These are phyloP conservation scores for Venturia pyrina DNA, from an alignment of 2,329 filamentous ascomycete species.

Conservation along the genomic window DNA sequence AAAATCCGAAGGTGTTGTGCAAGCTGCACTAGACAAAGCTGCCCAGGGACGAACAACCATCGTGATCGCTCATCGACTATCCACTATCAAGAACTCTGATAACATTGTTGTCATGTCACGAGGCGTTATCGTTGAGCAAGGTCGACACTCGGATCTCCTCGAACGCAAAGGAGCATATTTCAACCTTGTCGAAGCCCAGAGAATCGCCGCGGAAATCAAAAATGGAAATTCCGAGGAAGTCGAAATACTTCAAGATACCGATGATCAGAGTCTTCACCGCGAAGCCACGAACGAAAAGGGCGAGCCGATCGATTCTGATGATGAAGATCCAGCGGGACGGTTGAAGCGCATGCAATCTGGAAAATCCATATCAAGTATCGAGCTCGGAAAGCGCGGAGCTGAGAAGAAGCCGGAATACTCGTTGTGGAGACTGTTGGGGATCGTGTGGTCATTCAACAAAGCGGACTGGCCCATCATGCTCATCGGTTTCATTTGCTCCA, in stretches of 20 bases:
- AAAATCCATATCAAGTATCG: slow-evolving; percentile 56
- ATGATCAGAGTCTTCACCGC: neutral
- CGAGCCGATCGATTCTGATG: slow-evolving; percentile 44
- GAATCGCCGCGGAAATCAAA: slow-evolving; percentile 52
- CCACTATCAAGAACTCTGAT: slow-evolving; percentile 86
- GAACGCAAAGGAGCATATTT: slow-evolving; percentile 64
- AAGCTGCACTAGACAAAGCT: slow-evolving; percentile 81
- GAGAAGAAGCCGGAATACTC: slow-evolving; percentile 51
- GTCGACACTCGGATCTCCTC: slow-evolving; percentile 72
- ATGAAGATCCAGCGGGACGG: slow-evolving; percentile 47
- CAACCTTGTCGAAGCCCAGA: slow-evolving; percentile 79
- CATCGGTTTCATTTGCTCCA: slow-evolving; percentile 60
- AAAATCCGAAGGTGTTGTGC: slow-evolving; percentile 87
- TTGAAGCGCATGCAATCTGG: slow-evolving; percentile 43
- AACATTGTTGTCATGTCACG: slow-evolving; percentile 90
- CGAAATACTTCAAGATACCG: slow-evolving; percentile 22
- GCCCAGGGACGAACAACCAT: slow-evolving; percentile 85
- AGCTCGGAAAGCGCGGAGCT: slow-evolving; percentile 47
- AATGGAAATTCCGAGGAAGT: slow-evolving; percentile 25
- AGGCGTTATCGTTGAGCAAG: slow-evolving; percentile 85
- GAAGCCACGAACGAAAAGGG: slow-evolving; percentile 19
- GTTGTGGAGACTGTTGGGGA: slow-evolving; percentile 65
- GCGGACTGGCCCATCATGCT: slow-evolving; percentile 63
- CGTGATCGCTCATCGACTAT: slow-evolving; percentile 88
- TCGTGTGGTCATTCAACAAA: slow-evolving; percentile 72